Conservation (phyloP, 306 rosid species). For the Gastrolobium bilobum region DNA sequence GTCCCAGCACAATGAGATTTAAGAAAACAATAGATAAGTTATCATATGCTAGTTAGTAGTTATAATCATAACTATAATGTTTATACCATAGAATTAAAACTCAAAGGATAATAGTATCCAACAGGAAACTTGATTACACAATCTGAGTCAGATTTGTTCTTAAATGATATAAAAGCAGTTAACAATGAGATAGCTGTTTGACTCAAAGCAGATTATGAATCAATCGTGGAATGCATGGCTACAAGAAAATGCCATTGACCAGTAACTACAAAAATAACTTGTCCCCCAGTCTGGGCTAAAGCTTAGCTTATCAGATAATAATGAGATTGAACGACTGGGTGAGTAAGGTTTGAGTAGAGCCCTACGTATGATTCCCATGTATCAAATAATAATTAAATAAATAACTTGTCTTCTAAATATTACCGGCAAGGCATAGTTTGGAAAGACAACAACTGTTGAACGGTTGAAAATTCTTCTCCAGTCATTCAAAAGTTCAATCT, state of each 20-base stretch:
- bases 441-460: conserved; percentile 91
- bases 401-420: conserved; percentile 50
- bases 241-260: conserved; percentile 29
- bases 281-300: not conserved
- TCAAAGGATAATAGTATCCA: conserved; percentile 14
- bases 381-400: conserved; percentile 10
- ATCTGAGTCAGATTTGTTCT: conserved; percentile 23
- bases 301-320: not conserved
- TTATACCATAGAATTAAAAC: conserved; percentile 25
- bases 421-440: conserved; percentile 93
- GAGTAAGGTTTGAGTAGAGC: conserved; percentile 2
- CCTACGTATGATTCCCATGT: conserved; percentile 20
- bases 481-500: conserved; percentile 78
- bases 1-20: conserved; percentile 4
- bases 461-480: conserved; percentile 94
- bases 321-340: no score
- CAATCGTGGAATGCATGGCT: conserved; percentile 3
- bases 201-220: conserved; percentile 21
- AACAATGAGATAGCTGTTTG: conserved; percentile 23
- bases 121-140: conserved; percentile 8
- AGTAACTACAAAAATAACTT: not conserved
- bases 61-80: conserved; percentile 13
- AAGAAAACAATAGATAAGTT: conserved; percentile 18
- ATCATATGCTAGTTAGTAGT: conserved; percentile 14
- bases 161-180: conserved; percentile 22